phyloP scores from a whole-genome alignment of 495 filamentous ascomycete species.

The Penicillium coprophilum region DNA sequence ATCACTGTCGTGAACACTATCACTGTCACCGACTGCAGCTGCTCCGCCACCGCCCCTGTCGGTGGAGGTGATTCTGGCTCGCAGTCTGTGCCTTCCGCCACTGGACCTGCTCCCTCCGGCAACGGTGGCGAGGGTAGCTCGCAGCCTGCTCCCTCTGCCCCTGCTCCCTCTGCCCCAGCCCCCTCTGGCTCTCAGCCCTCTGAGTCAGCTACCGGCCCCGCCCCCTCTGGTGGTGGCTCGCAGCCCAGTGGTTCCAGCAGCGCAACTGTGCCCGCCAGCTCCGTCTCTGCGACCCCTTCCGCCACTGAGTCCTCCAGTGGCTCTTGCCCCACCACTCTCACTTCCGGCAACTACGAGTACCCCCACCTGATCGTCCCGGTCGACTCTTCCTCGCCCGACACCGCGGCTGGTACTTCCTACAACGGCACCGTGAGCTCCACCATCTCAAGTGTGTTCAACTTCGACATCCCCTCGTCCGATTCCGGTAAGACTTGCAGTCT shows the following conservation, averaged over 20 bases:
- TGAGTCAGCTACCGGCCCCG: too few relatives aligned
- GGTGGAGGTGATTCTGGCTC: conserved; percentile 1
- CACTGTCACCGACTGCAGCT: conserved; percentile 28
- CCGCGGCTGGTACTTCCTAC: conserved; percentile 51
- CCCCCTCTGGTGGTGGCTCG: conserved; percentile 2
- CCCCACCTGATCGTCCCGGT: conserved; percentile 69
- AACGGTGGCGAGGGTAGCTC: not conserved
- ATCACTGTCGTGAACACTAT: conserved; percentile 20
- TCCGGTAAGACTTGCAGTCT: conserved; percentile 61
- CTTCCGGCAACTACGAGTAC: conserved; percentile 52
- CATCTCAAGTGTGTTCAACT: conserved; percentile 67
- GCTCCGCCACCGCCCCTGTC: conserved; percentile 16
- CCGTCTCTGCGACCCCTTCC: conserved; percentile 5
- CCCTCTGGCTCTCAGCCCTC: too few relatives aligned
- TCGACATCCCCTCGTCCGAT: conserved; percentile 58
- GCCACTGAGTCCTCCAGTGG: conserved; percentile 20
- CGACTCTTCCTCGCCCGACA: conserved; percentile 53
- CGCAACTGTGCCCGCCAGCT: conserved; percentile 11
- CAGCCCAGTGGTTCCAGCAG: conserved; percentile 12
- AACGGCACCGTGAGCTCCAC: conserved; percentile 55
- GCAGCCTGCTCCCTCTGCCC: not conserved
- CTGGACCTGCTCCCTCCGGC: not conserved
- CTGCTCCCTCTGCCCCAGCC: conserved; percentile 1
- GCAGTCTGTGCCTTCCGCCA: not conserved
- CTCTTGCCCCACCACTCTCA: conserved; percentile 52